Conservation (phyloP, 345 rosid genomes). For the Arabis alpina region DNA sequence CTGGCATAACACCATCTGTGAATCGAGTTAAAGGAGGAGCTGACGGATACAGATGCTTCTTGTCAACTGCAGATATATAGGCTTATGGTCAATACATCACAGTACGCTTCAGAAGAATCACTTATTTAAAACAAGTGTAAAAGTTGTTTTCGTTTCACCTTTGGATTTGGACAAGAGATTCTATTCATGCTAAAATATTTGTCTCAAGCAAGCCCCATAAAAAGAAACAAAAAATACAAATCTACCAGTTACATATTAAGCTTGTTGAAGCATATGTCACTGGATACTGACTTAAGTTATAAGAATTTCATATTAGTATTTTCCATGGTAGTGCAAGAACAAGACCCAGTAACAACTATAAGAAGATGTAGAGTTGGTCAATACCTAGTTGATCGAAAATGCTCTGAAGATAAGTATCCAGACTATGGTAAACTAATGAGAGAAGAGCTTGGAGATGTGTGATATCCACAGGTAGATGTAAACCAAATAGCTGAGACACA, state of each 20-base stretch:
- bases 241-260: slow-evolving; percentile 16
- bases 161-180: slow-evolving; percentile 2
- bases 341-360: slow-evolving; percentile 15
- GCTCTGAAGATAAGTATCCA: slow-evolving; percentile 80
- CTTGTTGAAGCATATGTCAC: slow-evolving; percentile 31
- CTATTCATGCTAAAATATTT: background rate
- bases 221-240: slow-evolving; percentile 11
- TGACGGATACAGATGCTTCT: slow-evolving; percentile 69
- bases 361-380: slow-evolving; percentile 24
- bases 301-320: background rate
- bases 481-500: slow-evolving; percentile 85
- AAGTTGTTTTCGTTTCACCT: background rate
- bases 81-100: slow-evolving; percentile 33
- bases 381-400: slow-evolving; percentile 78
- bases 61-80: slow-evolving; percentile 69
- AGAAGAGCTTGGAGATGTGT: slow-evolving; percentile 96
- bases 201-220: slow-evolving; percentile 1
- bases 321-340: slow-evolving; percentile 9
- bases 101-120: slow-evolving; percentile 17
- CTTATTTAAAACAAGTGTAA: background rate
- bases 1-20: slow-evolving; percentile 62
- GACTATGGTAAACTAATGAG: slow-evolving; percentile 80
- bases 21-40: slow-evolving; percentile 96
- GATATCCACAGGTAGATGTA: slow-evolving; percentile 84
- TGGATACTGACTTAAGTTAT: slow-evolving; percentile 10